Percentiles rank a stretch among this genome's conserved stretches.
These are phyloP conservation scores for Coemansia sp. DNA, from an alignment of 192 early-diverging fungal genomes.

Conservation along the genomic window DNA sequence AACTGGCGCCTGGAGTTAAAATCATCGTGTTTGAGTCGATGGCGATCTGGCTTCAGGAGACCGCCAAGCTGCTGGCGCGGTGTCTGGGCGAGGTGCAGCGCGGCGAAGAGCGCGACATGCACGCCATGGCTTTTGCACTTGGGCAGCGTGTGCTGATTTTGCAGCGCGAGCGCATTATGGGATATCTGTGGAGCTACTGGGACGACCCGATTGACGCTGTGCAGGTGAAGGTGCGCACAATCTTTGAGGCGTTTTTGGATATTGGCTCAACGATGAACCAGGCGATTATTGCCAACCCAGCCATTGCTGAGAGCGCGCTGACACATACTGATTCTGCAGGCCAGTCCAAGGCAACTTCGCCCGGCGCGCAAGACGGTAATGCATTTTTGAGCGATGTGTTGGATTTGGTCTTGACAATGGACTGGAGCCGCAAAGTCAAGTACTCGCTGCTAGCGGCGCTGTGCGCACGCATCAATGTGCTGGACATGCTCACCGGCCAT, in stretches of 20 bases:
- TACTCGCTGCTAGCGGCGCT: slow-evolving; percentile 73
- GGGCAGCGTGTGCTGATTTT: slow-evolving; percentile 47
- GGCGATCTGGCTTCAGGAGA: slow-evolving; percentile 68
- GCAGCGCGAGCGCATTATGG: slow-evolving; percentile 62
- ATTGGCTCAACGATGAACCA: slow-evolving; percentile 55
- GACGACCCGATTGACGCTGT: slow-evolving; percentile 84
- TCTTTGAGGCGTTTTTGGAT: slow-evolving; percentile 71
- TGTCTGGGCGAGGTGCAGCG: slow-evolving; percentile 12
- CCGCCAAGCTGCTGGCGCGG: slow-evolving; percentile 49
- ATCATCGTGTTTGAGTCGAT: slow-evolving; percentile 73
- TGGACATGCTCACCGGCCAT: slow-evolving; percentile 57
- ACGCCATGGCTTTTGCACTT: slow-evolving; percentile 28
- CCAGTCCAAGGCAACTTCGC: slow-evolving; percentile 1
- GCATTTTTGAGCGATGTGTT: slow-evolving; percentile 64
- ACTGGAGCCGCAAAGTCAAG: slow-evolving; percentile 80
- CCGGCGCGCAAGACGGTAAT: slow-evolving; percentile 7
- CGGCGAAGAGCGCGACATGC: slow-evolving; percentile 4
- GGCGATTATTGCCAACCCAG: slow-evolving; percentile 13
- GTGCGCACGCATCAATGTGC: slow-evolving; percentile 44
- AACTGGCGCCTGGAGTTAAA: slow-evolving; percentile 65
- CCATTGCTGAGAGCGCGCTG: neutral
- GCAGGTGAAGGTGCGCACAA: slow-evolving; percentile 68
- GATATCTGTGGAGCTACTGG: slow-evolving; percentile 78
- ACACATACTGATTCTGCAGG: neutral
- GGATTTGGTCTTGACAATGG: slow-evolving; percentile 68